These are phyloP conservation scores for Blastobotrys persicus DNA, from an alignment of 1,139 yeast genomes.

Conservation along the genomic window DNA sequence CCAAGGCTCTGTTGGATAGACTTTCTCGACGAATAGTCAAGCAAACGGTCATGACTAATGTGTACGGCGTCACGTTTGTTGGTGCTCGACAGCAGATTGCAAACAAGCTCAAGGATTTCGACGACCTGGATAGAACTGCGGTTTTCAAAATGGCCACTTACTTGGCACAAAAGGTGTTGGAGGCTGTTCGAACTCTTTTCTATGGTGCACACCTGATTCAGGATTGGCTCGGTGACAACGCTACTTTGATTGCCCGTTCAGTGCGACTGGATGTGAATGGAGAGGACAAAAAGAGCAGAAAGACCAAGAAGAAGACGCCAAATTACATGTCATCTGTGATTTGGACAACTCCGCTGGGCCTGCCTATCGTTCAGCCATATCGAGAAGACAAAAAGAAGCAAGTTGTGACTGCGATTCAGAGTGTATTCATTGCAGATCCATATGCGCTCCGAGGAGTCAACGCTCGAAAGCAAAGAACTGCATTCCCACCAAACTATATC, in stretches of 20 bases:
- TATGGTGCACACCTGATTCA: slow-evolving; percentile 93
- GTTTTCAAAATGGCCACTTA: slow-evolving; percentile 53
- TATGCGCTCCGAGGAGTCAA: slow-evolving; percentile 79
- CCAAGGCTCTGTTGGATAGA: slow-evolving; percentile 42
- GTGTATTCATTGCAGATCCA: slow-evolving; percentile 80
- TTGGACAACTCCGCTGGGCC: slow-evolving; percentile 95
- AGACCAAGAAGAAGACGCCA: slow-evolving; percentile 21
- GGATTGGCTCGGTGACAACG: slow-evolving; percentile 92
- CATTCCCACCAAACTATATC: slow-evolving; percentile 93
- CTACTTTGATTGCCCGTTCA: slow-evolving; percentile 75
- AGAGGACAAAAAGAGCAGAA: slow-evolving; percentile 23
- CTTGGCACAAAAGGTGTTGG: slow-evolving; percentile 75
- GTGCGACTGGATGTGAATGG: slow-evolving; percentile 57
- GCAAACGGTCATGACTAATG: slow-evolving; percentile 98
- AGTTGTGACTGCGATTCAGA: slow-evolving; percentile 76
- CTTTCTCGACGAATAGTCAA: slow-evolving; percentile 86
- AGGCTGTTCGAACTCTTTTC: slow-evolving; percentile 80
- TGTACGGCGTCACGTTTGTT: slow-evolving; percentile 92
- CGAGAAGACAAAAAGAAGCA: slow-evolving; percentile 63
- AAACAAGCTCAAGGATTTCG: slow-evolving; percentile 44
- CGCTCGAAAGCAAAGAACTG: slow-evolving; percentile 83
- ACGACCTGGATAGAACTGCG: slow-evolving; percentile 39
- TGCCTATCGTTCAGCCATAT: slow-evolving; percentile 91
- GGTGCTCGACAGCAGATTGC: slow-evolving; percentile 89
- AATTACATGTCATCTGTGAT: slow-evolving; percentile 79